phyloP scores from a whole-genome alignment of 768 basidiomycete species.

The Tephrocybe rancida region DNA sequence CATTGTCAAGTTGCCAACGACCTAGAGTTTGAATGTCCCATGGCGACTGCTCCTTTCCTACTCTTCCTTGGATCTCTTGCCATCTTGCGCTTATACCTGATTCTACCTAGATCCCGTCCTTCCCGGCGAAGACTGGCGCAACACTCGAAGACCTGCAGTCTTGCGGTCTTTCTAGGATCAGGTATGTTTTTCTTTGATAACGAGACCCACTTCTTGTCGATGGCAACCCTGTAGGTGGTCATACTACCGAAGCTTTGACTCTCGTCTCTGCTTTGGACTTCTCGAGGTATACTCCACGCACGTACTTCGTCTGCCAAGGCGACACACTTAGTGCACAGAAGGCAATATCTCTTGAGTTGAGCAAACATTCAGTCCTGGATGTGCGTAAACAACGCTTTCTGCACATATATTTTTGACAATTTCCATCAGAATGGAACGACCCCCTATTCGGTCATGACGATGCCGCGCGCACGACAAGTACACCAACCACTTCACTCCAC shows the following conservation, averaged over 20 bases:
- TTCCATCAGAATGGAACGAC: slow-evolving; percentile 5
- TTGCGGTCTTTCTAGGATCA: slow-evolving; percentile 93
- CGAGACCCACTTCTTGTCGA: neutral
- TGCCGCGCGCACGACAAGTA: slow-evolving; percentile 88
- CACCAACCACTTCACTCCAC: slow-evolving; percentile 79
- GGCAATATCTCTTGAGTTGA: slow-evolving; percentile 63
- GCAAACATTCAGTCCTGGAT: slow-evolving; percentile 11
- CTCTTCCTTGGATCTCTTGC: neutral
- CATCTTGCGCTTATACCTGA: slow-evolving; percentile 33
- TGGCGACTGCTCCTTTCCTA: neutral
- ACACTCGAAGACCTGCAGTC: slow-evolving; percentile 30
- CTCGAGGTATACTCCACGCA: slow-evolving; percentile 71
- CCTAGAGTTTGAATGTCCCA: too few species aligned
- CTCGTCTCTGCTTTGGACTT: slow-evolving; percentile 77
- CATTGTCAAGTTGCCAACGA: too few species aligned
- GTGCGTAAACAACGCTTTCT: neutral
- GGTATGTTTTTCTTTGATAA: slow-evolving; percentile 50
- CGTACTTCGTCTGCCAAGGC: slow-evolving; percentile 81
- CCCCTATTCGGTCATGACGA: slow-evolving; percentile 55
- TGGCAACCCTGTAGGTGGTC: slow-evolving; percentile 68
- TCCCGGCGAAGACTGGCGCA: slow-evolving; percentile 3
- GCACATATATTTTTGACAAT: neutral
- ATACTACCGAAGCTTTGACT: slow-evolving; percentile 85
- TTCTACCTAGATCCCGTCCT: slow-evolving; percentile 22
- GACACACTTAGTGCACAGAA: slow-evolving; percentile 80